Conservation (phyloP, 495 filamentous ascomycete species). For the Cetradonia linearis region DNA sequence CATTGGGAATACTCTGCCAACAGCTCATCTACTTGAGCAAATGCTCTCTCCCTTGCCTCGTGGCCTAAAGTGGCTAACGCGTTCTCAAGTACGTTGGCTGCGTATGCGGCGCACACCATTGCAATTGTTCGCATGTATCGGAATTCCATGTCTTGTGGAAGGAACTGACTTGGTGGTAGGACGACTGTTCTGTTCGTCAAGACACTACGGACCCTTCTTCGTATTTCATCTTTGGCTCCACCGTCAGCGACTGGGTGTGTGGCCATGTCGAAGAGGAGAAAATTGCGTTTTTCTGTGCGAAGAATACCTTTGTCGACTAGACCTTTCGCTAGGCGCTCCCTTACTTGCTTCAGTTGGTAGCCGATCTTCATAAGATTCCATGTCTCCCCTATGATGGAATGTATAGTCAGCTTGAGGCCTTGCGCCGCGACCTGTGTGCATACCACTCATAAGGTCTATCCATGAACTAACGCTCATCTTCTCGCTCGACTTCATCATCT, state of each 20-base stretch:
- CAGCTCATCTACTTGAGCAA: conserved; percentile 93
- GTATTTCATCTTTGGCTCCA: conserved; percentile 94
- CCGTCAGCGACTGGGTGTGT: conserved; percentile 97
- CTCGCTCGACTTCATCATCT: conserved; percentile 99
- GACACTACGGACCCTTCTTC: conserved; percentile 81
- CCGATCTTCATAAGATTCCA: conserved; percentile 99
- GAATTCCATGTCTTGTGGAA: conserved; percentile 90
- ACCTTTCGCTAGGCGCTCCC: conserved; percentile 94
- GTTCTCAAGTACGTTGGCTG: conserved; percentile 95
- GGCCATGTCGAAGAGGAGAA: conserved; percentile 98
- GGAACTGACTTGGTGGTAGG: conserved; percentile 67
- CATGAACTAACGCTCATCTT: conserved; percentile 99
- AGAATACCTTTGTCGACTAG: conserved; percentile 98
- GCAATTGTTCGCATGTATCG: conserved; percentile 80
- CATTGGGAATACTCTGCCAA: conserved; percentile 93
- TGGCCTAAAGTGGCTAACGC: conserved; percentile 88
- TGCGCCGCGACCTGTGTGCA: conserved; percentile 17
- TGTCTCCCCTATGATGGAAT: conserved; percentile 64
- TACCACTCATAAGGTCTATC: conserved; percentile 99
- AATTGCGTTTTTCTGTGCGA: conserved; percentile 97
- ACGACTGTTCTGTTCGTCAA: conserved; percentile 92
- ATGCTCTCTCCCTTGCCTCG: conserved; percentile 85
- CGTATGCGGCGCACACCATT: conserved; percentile 97
- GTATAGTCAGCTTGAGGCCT: conserved; percentile 24
- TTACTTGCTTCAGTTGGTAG: conserved; percentile 98